Conservation (phyloP, 768 basidiomycete species). For the Auricularia cornea region DNA sequence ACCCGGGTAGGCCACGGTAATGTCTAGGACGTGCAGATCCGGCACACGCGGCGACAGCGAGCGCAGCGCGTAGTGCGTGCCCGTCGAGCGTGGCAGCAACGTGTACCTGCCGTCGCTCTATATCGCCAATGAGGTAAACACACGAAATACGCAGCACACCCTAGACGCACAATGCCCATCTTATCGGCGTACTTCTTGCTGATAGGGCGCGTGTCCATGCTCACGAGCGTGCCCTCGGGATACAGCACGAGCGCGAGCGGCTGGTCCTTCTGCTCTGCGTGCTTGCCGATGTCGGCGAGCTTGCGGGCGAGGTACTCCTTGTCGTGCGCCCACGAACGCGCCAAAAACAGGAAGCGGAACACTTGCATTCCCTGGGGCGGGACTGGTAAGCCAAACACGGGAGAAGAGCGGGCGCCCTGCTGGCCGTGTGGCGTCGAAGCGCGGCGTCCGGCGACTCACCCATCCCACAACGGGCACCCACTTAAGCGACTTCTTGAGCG, state of each 20-base stretch:
- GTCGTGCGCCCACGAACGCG: constrained; percentile 87
- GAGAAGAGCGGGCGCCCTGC: neutral
- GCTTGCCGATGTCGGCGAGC: constrained; percentile 59
- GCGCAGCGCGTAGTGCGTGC: constrained; percentile 75
- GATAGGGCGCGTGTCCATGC: constrained; percentile 73
- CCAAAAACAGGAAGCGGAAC: constrained; percentile 88
- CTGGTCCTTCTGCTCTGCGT: constrained; percentile 56
- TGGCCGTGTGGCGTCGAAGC: neutral
- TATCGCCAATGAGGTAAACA: neutral
- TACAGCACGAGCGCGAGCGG: constrained; percentile 82
- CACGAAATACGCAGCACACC: constrained; percentile 2
- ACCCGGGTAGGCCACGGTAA: constrained; percentile 91
- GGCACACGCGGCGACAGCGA: constrained; percentile 73
- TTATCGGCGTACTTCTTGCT: constrained; percentile 86
- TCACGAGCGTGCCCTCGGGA: constrained; percentile 94
- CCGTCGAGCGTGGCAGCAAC: constrained; percentile 90
- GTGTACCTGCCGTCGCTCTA: constrained; percentile 73
- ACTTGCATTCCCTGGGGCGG: constrained; percentile 76
- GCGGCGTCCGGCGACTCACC: constrained; percentile 37
- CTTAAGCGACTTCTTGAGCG: constrained; percentile 85
- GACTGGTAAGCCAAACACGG: neutral
- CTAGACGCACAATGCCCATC: constrained; percentile 67
- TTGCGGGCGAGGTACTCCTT: constrained; percentile 53
- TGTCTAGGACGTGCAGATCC: constrained; percentile 73
- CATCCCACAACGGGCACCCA: constrained; percentile 83